Evolutionary conservation across 768 basidiomycete species (phyloP), one percentile per base, ranked within the genome.

Genomic region (Naganishia friedmannii): DNA sequence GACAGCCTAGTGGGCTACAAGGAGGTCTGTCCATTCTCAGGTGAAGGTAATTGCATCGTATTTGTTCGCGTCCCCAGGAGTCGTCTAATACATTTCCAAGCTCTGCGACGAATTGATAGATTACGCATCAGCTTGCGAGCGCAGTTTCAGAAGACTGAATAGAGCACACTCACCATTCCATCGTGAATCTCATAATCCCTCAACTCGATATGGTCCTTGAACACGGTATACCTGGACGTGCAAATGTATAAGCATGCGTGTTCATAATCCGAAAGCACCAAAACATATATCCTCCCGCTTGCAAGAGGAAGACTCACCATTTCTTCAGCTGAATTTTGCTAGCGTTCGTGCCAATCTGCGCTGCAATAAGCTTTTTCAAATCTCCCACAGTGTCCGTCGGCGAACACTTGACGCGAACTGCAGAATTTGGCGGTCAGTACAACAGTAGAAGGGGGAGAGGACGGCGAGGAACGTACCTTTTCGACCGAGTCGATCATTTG

Each of bases 381-480:
- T 97, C 95, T 51, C 95, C 95, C 42, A 99, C 92, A 0, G 96
- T 98, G 79, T 99, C 96, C 17, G 95, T 89, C 5, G 92, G 87
- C 23, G 81, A 76, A 84, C 94, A 96, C 82, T 97, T 96, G 77
- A 97, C 92, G 73, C 92, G 90, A 71, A 96, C 94, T 96, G 39
- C 65, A 51, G 65, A 2, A 70, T 65, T 69, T 56, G 28, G 5
- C 42, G 34, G 15, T 31, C 31, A n/a, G 26, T 37, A 69, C 28
- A 65, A 21, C 45, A 46, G 34, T 17, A 3, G 45, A 46, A 29
- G 72, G 26, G 29, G 8, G 29, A 63, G 65, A 32, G 65, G 53
- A 63, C 31, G 53, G 37, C 21, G 21, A 2, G 17, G 19, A 17
- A 73, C 83, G 55, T 23, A 92, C 93, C 92, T 89, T 94, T 95